These are phyloP conservation scores for Aspergillus ellipticus DNA, from an alignment of 495 filamentous ascomycete species.

Conservation along the genomic window DNA sequence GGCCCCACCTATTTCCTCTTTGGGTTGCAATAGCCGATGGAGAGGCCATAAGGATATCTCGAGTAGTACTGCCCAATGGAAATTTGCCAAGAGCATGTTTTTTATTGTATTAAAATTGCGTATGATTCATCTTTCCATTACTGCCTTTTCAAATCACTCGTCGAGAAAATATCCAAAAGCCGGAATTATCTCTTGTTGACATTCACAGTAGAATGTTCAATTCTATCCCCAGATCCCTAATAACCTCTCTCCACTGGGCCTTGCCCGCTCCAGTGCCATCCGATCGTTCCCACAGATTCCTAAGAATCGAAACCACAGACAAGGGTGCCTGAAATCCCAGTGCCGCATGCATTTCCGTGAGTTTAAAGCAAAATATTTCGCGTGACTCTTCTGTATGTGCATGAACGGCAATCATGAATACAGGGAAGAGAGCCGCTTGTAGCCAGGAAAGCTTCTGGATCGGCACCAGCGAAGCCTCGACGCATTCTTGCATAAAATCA, in stretches of 20 bases:
- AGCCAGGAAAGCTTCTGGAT: slow-evolving; percentile 3
- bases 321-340: slow-evolving; percentile 7
- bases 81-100: too few relatives aligned
- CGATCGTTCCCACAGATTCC: slow-evolving; percentile 1
- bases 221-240: slow-evolving; percentile 7
- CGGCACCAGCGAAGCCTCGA: background rate
- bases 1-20: background rate
- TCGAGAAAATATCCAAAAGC: too few relatives aligned
- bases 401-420: slow-evolving; percentile 13
- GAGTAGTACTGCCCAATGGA: too few relatives aligned
- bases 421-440: slow-evolving; percentile 7
- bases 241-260: slow-evolving; percentile 5
- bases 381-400: background rate
- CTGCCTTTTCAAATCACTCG: too few relatives aligned
- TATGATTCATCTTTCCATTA: background rate
- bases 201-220: slow-evolving; percentile 10
- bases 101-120: too few relatives aligned
- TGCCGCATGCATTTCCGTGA: slow-evolving; percentile 1
- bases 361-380: background rate
- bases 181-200: too few relatives aligned
- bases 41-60: background rate
- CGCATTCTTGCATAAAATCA: background rate
- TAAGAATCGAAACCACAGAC: background rate
- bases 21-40: background rate
- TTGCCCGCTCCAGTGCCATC: background rate